phyloP scores from a whole-genome alignment of 306 rosid species.

The Prosopis cineraria region DNA sequence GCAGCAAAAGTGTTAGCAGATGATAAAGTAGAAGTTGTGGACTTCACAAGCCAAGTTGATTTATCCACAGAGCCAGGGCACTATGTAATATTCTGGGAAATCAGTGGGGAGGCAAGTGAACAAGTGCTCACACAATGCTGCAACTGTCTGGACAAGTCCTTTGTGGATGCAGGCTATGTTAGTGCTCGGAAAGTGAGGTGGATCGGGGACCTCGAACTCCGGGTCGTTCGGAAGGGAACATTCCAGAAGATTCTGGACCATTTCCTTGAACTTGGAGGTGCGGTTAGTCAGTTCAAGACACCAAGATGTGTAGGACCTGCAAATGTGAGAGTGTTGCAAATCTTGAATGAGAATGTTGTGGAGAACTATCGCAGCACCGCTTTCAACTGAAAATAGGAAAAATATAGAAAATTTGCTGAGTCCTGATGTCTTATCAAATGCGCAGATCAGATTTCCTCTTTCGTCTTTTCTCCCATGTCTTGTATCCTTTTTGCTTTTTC shows the following conservation, averaged over 20 bases:
- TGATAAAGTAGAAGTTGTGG: conserved; percentile 73
- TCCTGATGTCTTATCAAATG: too few relatives aligned
- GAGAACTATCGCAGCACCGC: conserved; percentile 65
- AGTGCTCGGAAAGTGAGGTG: conserved; percentile 73
- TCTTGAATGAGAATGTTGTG: conserved; percentile 64
- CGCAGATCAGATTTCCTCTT: too few relatives aligned
- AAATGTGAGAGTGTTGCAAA: conserved; percentile 62
- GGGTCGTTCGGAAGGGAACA: conserved; percentile 71
- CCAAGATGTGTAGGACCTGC: conserved; percentile 72
- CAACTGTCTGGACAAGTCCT: conserved; percentile 72
- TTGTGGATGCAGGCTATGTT: conserved; percentile 76
- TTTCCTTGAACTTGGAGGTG: conserved; percentile 70
- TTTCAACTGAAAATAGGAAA: conserved; percentile 37
- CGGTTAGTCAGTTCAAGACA: conserved; percentile 85
- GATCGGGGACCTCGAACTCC: conserved; percentile 76
- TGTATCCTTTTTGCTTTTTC: too few relatives aligned
- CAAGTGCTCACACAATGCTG: conserved; percentile 68
- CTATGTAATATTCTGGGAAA: conserved; percentile 88
- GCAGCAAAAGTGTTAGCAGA: conserved; percentile 55
- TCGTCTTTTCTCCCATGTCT: too few relatives aligned
- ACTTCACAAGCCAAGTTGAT: conserved; percentile 77
- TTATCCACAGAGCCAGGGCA: conserved; percentile 71
- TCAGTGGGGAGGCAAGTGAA: conserved; percentile 66
- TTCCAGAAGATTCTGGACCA: conserved; percentile 78
- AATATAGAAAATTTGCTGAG: not conserved